Conservation (phyloP, 2,329 filamentous ascomycete genomes). For the Stromatinia cepivora region DNA sequence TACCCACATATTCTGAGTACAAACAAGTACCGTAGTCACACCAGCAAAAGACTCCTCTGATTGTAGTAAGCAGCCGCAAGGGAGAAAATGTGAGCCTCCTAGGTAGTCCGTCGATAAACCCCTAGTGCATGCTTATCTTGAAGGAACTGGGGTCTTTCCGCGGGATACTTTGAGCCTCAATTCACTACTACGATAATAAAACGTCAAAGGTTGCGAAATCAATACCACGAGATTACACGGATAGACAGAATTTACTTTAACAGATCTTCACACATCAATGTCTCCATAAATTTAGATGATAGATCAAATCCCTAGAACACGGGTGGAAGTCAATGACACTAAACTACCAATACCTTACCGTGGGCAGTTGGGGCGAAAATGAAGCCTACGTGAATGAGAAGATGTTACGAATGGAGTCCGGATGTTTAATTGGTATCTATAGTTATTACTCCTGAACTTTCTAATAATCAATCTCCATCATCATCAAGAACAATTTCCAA, state of each 20-base stretch:
- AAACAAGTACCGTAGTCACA: neutral
- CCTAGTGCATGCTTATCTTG: slow-evolving; percentile 10
- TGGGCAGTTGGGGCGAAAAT: neutral
- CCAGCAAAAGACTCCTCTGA: too few species aligned
- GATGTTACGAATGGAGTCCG: too few species aligned
- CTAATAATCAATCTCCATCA: slow-evolving; percentile 48
- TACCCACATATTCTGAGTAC: neutral
- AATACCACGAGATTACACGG: neutral
- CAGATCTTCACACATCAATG: neutral
- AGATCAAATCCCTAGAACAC: neutral
- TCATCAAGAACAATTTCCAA: slow-evolving; percentile 70
- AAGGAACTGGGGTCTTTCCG: slow-evolving; percentile 4
- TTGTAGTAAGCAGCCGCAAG: neutral
- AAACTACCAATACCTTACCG: neutral
- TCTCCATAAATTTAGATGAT: neutral
- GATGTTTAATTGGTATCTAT: neutral
- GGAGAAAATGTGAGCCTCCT: neutral
- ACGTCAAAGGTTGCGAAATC: neutral
- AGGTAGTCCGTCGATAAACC: neutral
- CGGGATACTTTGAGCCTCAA: slow-evolving; percentile 1
- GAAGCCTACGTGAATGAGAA: neutral
- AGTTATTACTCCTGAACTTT: neutral
- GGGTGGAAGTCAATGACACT: neutral
- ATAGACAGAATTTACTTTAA: neutral
- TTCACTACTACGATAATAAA: neutral